Conservation (phyloP, 495 filamentous ascomycete species). For the Stereocaulon alpinum region DNA sequence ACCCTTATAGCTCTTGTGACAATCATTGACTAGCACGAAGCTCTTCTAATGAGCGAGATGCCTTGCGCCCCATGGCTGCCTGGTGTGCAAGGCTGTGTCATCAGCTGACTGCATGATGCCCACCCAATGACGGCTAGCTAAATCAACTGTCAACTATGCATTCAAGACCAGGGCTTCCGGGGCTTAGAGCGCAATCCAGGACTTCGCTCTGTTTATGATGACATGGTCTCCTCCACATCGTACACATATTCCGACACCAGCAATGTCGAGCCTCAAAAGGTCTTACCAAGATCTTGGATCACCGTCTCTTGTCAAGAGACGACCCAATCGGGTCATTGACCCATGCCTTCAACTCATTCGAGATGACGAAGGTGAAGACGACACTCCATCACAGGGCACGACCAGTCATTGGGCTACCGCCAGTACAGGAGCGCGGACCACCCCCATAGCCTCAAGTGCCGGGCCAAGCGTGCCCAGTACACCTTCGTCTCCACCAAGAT, state of each 20-base stretch:
- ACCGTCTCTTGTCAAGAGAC: not conserved
- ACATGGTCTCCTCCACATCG: not conserved
- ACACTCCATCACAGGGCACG: not conserved
- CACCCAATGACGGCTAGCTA: not conserved
- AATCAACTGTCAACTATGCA: not conserved
- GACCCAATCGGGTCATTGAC: not conserved
- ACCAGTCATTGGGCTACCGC: not conserved
- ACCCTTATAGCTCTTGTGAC: too few relatives aligned
- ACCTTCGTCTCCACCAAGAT: not conserved
- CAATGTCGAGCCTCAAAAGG: constrained; percentile 3
- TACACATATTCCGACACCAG: not conserved
- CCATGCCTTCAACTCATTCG: not conserved
- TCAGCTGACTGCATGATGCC: not conserved
- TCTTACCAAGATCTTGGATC: not conserved
- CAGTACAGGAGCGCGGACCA: not conserved
- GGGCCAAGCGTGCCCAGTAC: not conserved
- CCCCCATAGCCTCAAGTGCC: not conserved
- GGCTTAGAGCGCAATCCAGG: not conserved
- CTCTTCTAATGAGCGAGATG: not conserved
- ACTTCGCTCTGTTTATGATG: not conserved
- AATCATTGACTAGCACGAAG: too few relatives aligned
- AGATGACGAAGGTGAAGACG: not conserved
- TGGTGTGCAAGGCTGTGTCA: not conserved
- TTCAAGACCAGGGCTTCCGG: not conserved
- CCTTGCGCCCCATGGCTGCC: not conserved